phyloP scores from a whole-genome alignment of 2,329 filamentous ascomycete species.

The Hypoxylon sp. region DNA sequence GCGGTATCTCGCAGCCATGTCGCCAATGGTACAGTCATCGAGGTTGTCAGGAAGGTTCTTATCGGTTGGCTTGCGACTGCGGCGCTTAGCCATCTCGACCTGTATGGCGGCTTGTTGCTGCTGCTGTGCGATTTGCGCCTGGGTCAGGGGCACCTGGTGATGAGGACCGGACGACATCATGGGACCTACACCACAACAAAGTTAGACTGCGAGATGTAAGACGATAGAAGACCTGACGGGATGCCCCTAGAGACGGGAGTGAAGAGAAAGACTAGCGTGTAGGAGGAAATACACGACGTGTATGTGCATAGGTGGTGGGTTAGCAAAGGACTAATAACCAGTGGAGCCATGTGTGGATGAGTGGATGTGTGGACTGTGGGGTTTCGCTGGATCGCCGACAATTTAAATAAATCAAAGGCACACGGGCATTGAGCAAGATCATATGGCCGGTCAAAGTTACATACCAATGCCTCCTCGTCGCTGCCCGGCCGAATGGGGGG shows the following conservation, averaged over 20 bases:
- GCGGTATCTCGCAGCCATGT: conserved; percentile 85
- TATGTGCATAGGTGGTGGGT: conserved; percentile 32
- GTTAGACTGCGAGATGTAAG: not conserved
- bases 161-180: conserved; percentile 71
- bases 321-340: conserved; percentile 37
- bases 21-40: conserved; percentile 84
- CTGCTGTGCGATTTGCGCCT: conserved; percentile 67
- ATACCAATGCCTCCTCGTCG: conserved; percentile 69
- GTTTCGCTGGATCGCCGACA: conserved; percentile 33
- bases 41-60: conserved; percentile 94
- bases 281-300: conserved; percentile 23
- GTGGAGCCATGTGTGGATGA: conserved; percentile 46
- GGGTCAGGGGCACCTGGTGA: conserved; percentile 66
- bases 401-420: conserved; percentile 27
- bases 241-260: not conserved
- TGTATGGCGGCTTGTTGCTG: conserved; percentile 66
- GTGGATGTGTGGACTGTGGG: conserved; percentile 35
- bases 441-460: conserved; percentile 44
- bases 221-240: not conserved
- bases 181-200: conserved; percentile 59
- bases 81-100: conserved; percentile 79
- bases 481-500: conserved; percentile 64
- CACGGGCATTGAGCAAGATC: conserved; percentile 16
- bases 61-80: conserved; percentile 92
- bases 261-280: conserved; percentile 11